Evolutionary conservation across 2,329 filamentous ascomycete genomes (phyloP).

Genomic region (Arthrinium phaeospermum): DNA sequence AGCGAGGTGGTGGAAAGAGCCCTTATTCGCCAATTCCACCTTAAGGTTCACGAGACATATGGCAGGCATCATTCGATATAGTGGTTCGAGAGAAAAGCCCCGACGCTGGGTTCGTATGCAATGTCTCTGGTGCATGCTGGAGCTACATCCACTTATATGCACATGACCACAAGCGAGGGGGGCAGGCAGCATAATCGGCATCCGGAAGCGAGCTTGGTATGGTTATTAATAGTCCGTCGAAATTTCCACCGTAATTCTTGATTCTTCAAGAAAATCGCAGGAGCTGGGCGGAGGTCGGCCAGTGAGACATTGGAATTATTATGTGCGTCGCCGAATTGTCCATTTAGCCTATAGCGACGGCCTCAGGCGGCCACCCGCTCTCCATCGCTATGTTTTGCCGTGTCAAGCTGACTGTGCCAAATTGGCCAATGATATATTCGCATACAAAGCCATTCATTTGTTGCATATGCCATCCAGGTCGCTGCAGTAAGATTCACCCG

Average conservation of each 20-base stretch:
- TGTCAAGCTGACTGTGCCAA: not conserved
- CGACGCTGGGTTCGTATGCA: not conserved
- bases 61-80: not conserved
- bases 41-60: not conserved
- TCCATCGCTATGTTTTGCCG: not conserved
- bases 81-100: not conserved
- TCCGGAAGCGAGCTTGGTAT: not conserved
- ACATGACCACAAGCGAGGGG: not conserved
- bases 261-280: not conserved
- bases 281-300: not conserved
- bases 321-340: not conserved
- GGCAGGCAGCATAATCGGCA: not conserved
- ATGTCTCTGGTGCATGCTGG: not conserved
- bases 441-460: not conserved
- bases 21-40: not conserved
- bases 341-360: slow-evolving; percentile 10
- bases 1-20: not conserved
- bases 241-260: not conserved
- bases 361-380: not conserved
- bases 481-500: not conserved
- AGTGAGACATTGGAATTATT: not conserved
- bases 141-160: not conserved
- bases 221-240: not conserved
- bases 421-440: not conserved
- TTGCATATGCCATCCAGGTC: not conserved